Evolutionary conservation across 208 protist genomes (phyloP), one percentile per base, ranked within the genome.

Genomic region (Trypanosoma congolense): DNA sequence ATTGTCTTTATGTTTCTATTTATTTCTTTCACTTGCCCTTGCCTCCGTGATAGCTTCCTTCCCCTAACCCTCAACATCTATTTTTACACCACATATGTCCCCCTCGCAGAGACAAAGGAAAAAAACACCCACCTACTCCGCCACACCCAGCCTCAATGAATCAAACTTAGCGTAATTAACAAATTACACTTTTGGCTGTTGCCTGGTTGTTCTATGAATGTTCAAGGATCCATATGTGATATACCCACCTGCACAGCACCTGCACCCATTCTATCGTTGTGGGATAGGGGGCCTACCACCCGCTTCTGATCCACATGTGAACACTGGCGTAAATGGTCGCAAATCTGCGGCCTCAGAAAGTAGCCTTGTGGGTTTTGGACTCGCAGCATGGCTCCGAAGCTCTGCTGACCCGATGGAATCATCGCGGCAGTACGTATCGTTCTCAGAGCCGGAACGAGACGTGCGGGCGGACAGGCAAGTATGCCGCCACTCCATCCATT

Each of bases 341-440:
- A 63, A 50, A 48, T 65, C 58, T 12, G 72, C 54, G 9, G 61
- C 51, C 12, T 73, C 35, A 4, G 58, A 69, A 21, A 83, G 69
- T 1, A 76, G 83, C 51, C 87, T 87, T 26, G 85, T 92, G 30
- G 85, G 78, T 16, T 75, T 74, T 33, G 85, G 85, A 21, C 67
- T 74, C 24, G 47, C 45, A 3, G 81, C 80, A 14, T 73, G 24
- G 45, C 61, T 77, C 2, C 73, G 79, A 2, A 80, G 87, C 6
- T 55, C 43, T 8, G 87, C 70, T 12, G 81, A 89, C 18, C 54
- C 70, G 6, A 92, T 55, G 14, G 80, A 89, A 25, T 84, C 73
- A 1, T 83, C 77, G 1, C 75, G 46, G 49, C 78, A 88, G 38
- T 60, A 44, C 9, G 53, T 68, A 53, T 77, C 86, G 19, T 42